Evolutionary conservation across 106 monocot genomes (phyloP).

Genomic region (Gastrodia elata): DNA sequence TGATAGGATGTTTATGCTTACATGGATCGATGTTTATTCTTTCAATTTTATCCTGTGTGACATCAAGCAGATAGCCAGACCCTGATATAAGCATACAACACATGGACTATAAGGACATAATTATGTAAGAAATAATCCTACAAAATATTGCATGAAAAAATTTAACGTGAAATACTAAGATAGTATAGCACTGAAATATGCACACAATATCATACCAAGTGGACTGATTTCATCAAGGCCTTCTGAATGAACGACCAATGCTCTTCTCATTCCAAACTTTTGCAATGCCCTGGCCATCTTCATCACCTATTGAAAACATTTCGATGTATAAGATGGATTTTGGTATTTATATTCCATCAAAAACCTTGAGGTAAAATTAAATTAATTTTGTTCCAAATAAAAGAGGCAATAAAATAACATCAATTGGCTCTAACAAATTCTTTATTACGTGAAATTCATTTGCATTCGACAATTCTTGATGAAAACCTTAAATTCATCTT

Average conservation of each 20-base stretch:
- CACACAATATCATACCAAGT: conserved; percentile 51
- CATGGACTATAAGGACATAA: background rate
- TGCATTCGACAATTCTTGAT: background rate
- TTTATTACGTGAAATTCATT: background rate
- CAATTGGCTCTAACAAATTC: background rate
- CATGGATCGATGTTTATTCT: conserved; percentile 69
- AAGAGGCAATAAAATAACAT: background rate
- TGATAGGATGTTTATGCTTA: conserved; percentile 27
- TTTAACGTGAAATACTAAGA: background rate
- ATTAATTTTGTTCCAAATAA: background rate
- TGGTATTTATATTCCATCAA: too few species aligned
- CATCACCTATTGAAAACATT: conserved; percentile 35
- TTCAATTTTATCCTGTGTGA: conserved; percentile 56
- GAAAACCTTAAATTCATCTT: too few species aligned
- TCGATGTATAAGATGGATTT: background rate
- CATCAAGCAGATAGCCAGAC: conserved; percentile 82
- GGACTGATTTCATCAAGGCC: conserved; percentile 99
- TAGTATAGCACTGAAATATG: background rate
- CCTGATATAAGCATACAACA: conserved; percentile 27
- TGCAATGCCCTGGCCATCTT: conserved; percentile 90
- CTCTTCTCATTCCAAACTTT: conserved; percentile 83
- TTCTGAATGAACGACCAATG: conserved; percentile 82
- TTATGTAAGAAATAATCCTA: background rate
- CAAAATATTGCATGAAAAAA: background rate
- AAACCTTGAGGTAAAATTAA: background rate